A percentile compares a stretch with the other conserved stretches of the same genome.
phyloP scores from a whole-genome alignment of 129 eudicot genomes.

The Smallanthus sonchifolius region DNA sequence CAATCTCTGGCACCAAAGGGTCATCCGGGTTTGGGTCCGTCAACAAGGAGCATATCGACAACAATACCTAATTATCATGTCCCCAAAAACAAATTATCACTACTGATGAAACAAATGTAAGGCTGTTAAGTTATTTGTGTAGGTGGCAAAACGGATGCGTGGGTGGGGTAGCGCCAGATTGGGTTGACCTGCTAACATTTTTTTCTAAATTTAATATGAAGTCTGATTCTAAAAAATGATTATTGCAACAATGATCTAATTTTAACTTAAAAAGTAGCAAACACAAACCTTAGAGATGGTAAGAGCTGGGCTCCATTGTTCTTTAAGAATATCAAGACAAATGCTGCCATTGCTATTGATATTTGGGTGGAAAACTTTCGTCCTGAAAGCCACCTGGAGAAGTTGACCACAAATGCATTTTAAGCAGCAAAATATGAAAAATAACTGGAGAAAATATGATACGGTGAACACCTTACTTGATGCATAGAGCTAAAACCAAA shows the following conservation, averaged over 20 bases:
- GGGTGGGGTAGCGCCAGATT: not conserved
- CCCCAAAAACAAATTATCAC: not conserved
- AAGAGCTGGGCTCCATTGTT: slow-evolving; percentile 92
- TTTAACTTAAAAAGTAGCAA: slow-evolving; percentile 3
- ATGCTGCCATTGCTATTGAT: slow-evolving; percentile 74
- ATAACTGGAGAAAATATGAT: not conserved
- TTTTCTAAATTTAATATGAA: not conserved
- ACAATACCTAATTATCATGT: slow-evolving; percentile 40
- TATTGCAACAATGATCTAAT: not conserved
- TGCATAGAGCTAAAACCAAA: not conserved
- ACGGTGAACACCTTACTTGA: not conserved
- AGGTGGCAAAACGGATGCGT: not conserved
- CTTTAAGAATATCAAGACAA: slow-evolving; percentile 88
- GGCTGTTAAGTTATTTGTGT: not conserved
- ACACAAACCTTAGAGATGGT: slow-evolving; percentile 64
- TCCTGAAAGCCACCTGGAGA: slow-evolving; percentile 44
- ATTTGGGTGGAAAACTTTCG: slow-evolving; percentile 19
- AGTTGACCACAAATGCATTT: not conserved
- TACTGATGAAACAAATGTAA: not conserved
- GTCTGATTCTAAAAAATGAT: not conserved
- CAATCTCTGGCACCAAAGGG: slow-evolving; percentile 58
- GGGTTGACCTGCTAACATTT: not conserved
- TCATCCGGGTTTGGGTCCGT: slow-evolving; percentile 63
- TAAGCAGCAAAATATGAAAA: not conserved
- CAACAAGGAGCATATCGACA: slow-evolving; percentile 52